Evolutionary conservation across 2,329 filamentous ascomycete genomes (phyloP).

Genomic region (Penicillium sp.): DNA sequence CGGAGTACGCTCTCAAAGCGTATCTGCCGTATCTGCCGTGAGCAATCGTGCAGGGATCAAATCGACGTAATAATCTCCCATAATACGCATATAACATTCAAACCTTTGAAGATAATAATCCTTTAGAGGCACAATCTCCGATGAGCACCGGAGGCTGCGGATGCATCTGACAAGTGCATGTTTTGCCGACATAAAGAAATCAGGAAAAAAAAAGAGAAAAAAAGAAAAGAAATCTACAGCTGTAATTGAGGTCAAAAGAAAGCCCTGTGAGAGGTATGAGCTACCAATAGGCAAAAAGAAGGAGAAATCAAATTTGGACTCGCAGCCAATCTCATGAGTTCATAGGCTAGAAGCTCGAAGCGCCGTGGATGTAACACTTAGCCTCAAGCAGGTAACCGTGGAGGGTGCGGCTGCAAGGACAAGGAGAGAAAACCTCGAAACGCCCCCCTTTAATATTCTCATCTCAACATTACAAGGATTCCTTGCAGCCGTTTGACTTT

Average conservation of each 20-base stretch:
- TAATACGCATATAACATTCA: neutral
- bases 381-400: conserved; percentile 29
- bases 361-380: conserved; percentile 13
- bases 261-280: conserved; percentile 3
- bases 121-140: conserved; percentile 1
- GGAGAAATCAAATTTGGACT: conserved; percentile 14
- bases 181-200: conserved; percentile 1
- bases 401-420: conserved; percentile 16
- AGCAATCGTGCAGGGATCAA: neutral
- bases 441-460: neutral
- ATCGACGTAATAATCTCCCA: neutral
- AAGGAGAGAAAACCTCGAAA: conserved; percentile 6
- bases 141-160: conserved; percentile 9
- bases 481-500: conserved; percentile 14
- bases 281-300: conserved; percentile 14
- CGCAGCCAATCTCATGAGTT: conserved; percentile 14
- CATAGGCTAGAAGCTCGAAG: conserved; percentile 9
- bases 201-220: conserved; percentile 1
- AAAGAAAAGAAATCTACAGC: neutral
- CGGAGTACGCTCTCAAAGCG: neutral
- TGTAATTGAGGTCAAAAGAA: conserved; percentile 7
- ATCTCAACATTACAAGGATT: neutral
- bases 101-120: neutral
- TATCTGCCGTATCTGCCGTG: neutral
- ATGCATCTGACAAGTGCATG: conserved; percentile 3